These are phyloP conservation scores for Arxiozyma bovina DNA, from an alignment of 1,139 yeast genomes.

Conservation along the genomic window DNA sequence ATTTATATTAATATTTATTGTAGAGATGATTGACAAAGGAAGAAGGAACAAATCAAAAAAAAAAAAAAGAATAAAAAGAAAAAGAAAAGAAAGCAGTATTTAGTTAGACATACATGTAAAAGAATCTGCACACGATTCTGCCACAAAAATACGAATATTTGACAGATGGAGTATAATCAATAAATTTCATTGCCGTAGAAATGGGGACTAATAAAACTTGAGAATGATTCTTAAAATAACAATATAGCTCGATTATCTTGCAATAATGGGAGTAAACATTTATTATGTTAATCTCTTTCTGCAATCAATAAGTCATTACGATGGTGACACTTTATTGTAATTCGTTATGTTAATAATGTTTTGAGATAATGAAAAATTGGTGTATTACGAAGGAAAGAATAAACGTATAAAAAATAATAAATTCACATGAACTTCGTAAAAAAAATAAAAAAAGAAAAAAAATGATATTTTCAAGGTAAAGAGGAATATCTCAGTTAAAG, in stretches of 20 bases:
- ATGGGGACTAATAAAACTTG: background rate
- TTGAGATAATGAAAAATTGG: too few relatives aligned
- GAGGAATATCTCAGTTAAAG: background rate
- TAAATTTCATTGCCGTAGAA: background rate
- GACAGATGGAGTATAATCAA: background rate
- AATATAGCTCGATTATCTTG: background rate
- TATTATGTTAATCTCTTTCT: background rate
- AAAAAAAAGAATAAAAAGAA: background rate
- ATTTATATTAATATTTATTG: too few relatives aligned
- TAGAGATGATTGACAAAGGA: background rate
- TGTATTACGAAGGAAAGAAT: background rate
- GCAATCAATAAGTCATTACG: background rate
- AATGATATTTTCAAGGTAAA: background rate
- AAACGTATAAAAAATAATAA: background rate
- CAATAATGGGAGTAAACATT: background rate
- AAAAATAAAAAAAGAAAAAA: too few relatives aligned
- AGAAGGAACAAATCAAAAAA: background rate
- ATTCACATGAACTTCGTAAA: background rate
- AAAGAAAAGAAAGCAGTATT: background rate
- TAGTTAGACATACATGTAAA: background rate
- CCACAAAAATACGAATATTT: background rate
- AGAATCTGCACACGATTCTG: background rate
- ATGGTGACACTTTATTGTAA: too few relatives aligned
- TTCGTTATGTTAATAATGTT: background rate
- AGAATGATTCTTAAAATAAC: background rate